Conservation (phyloP, 1,284 basidiomycete genomes). For the Ganoderma lucidum region DNA sequence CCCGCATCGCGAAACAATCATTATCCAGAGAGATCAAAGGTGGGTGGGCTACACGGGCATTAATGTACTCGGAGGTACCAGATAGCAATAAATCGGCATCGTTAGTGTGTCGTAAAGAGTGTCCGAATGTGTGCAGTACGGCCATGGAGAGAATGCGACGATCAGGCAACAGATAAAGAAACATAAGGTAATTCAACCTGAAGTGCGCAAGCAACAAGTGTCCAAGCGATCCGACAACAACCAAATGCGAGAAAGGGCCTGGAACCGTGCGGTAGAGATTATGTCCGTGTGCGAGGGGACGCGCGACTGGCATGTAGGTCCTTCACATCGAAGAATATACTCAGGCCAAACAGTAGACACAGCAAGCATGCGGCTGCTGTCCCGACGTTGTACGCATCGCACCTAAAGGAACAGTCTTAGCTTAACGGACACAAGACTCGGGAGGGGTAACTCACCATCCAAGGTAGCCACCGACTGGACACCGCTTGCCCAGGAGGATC, state of each 20-base stretch:
- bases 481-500: conserved; percentile 66
- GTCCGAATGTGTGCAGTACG: conserved; percentile 8
- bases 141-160: background rate
- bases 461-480: conserved; percentile 64
- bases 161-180: background rate
- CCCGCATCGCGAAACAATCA: background rate
- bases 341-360: conserved; percentile 60
- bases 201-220: background rate
- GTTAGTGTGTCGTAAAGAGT: conserved; percentile 29
- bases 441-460: conserved; percentile 60
- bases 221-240: conserved; percentile 3
- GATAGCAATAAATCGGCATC: conserved; percentile 35
- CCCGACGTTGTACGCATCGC: conserved; percentile 73
- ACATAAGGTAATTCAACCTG: background rate
- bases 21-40: background rate
- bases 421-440: conserved; percentile 2
- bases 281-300: conserved; percentile 54
- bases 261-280: background rate
- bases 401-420: conserved; percentile 51
- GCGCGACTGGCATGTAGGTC: conserved; percentile 65
- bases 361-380: conserved; percentile 66
- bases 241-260: background rate
- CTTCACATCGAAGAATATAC: conserved; percentile 70
- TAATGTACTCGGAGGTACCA: conserved; percentile 21
- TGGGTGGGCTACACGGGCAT: conserved; percentile 24